Evolutionary conservation across 1,139 yeast species (phyloP).

Genomic region (Pneumocystis canis): DNA sequence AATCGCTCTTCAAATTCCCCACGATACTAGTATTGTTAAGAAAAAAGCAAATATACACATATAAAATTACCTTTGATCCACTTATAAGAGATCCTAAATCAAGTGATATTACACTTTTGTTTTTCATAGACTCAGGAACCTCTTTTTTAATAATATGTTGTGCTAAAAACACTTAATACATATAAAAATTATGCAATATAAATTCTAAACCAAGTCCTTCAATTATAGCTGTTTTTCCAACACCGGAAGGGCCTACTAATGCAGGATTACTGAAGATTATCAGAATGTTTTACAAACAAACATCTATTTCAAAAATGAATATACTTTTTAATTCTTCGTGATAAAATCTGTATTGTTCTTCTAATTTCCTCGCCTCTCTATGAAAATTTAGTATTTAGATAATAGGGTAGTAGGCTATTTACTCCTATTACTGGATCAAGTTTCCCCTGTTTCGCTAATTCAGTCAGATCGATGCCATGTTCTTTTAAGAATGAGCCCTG

Average conservation of each 20-base stretch:
- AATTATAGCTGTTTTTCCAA: constrained; percentile 92
- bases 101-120: constrained; percentile 64
- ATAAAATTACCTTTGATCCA: constrained; percentile 48
- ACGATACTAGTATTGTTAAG: constrained; percentile 32
- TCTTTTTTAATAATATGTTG: constrained; percentile 82
- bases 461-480: constrained; percentile 77
- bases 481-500: constrained; percentile 36
- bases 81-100: constrained; percentile 83
- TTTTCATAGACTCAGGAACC: constrained; percentile 86
- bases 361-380: constrained; percentile 79
- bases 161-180: constrained; percentile 29
- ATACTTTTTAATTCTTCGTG: constrained; percentile 84
- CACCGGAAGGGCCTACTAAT: constrained; percentile 54
- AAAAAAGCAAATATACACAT: background rate
- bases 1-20: constrained; percentile 92
- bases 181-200: background rate
- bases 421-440: constrained; percentile 86
- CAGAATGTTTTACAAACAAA: background rate
- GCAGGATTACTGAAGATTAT: background rate
- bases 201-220: constrained; percentile 45
- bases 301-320: constrained; percentile 68
- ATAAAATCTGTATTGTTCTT: constrained; percentile 78
- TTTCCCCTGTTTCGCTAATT: constrained; percentile 75
- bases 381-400: background rate
- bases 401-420: background rate